Evolutionary conservation across 2,329 filamentous ascomycete species (phyloP), one percentile per base, ranked within the genome.

Genomic region (Alternaria longipes): DNA sequence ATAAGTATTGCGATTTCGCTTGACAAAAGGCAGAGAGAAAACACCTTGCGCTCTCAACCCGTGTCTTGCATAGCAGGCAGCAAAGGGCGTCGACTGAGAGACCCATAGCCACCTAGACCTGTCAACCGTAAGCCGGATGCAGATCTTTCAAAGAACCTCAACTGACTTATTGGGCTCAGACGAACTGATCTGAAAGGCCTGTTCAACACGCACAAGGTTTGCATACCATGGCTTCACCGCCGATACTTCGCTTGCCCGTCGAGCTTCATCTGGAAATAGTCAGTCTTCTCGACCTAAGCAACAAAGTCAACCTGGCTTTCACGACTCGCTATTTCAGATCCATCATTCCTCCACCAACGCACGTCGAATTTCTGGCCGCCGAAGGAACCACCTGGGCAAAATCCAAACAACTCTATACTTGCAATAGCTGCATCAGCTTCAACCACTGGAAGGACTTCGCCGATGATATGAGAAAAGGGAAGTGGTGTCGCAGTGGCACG

Each of bases 401-500:
- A 18, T 46, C 63, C 5, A 67, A 55, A 32, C 46, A 64, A 16
- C 61, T 75, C 6, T 74, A 64, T 52, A 60, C 69, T 4, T 75
- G 72, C 59, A 73, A 60, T 51, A 52, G 58, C 30, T 75, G 73
- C 49, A 26, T 55, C 8, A 53, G 54, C 20, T 68, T 75, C 18
- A 64, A 63, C 41, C 59, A 47, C n/a, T 65, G 69, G 28, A 52
- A 62, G 28, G 44, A 64, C 16, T 76, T 75, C 51, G 64, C 69
- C 16, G 72, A 76, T 50, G 63, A 67, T 18, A 76, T 76, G 73
- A 69, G 66, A 26, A 75, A 76, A 59, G 71, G 71, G 24, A 70
- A 67, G 63, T 62, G 65, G 51, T 66, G 62, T 40, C 72, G 72
- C 30, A 62, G 60, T 55, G 68, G 67, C 11, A 22, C 51, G n/a